Conservation (phyloP, 164 flowering plant genomes). For the Liquidambar formosana region DNA sequence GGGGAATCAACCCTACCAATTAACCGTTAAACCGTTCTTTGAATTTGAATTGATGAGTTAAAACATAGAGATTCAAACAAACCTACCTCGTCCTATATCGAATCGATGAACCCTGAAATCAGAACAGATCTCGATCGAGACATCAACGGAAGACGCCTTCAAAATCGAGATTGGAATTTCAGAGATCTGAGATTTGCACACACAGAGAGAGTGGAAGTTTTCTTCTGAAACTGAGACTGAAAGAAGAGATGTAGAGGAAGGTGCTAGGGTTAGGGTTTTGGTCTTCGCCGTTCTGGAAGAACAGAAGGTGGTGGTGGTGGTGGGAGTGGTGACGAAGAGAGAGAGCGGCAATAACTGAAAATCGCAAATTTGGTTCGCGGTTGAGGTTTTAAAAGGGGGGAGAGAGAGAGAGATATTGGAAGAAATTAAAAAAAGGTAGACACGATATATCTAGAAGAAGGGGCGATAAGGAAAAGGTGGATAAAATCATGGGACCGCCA, state of each 20-base stretch:
- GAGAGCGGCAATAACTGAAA: slow-evolving; percentile 37
- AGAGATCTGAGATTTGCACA: slow-evolving; percentile 24
- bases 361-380: slow-evolving; percentile 40
- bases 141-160: neutral
- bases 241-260: neutral
- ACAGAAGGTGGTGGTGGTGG: no score
- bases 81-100: slow-evolving; percentile 3
- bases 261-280: slow-evolving; percentile 13
- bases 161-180: neutral
- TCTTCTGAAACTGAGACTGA: neutral
- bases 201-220: neutral
- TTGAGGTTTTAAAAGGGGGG: slow-evolving; percentile 20
- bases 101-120: neutral
- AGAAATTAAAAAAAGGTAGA: neutral
- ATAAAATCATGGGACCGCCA: slow-evolving; percentile 9
- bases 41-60: neutral
- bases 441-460: slow-evolving; percentile 19
- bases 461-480: slow-evolving; percentile 19
- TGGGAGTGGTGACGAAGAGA: neutral
- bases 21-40: slow-evolving; percentile 7
- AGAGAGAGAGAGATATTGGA: no score
- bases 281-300: slow-evolving; percentile 5
- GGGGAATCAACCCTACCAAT: neutral
- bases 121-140: neutral
- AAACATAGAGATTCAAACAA: neutral